phyloP scores from a whole-genome alignment of 768 basidiomycete species.

The Tephrocybe rancida region DNA sequence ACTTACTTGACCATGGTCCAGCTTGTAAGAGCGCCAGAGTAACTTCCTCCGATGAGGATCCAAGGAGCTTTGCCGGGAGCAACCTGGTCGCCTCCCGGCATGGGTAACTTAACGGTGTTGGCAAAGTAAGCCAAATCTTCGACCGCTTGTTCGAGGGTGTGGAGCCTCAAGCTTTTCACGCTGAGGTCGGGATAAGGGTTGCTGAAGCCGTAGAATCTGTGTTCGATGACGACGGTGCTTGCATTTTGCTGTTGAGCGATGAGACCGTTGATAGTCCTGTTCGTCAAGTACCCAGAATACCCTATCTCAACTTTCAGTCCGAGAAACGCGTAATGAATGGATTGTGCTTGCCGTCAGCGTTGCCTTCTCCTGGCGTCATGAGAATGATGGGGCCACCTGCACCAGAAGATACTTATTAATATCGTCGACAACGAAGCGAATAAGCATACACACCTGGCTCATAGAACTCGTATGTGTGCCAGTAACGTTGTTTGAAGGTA shows the following conservation, averaged over 20 bases:
- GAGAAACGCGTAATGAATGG: neutral
- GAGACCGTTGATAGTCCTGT: constrained; percentile 60
- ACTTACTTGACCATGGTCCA: constrained; percentile 72
- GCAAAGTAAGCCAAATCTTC: constrained; percentile 75
- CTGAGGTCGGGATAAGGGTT: constrained; percentile 67
- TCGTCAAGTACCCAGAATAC: constrained; percentile 61
- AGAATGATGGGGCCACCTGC: constrained; percentile 62
- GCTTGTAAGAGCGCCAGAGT: constrained; percentile 53
- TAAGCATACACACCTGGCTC: constrained; percentile 38
- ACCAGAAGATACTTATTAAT: constrained; percentile 1
- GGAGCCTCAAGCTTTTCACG: constrained; percentile 54
- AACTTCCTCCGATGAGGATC: constrained; percentile 54
- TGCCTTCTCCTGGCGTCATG: constrained; percentile 66
- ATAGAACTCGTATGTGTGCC: constrained; percentile 71
- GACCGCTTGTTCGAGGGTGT: constrained; percentile 75
- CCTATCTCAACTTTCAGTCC: constrained; percentile 25
- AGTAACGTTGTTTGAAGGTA: constrained; percentile 79
- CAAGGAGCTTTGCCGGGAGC: constrained; percentile 56
- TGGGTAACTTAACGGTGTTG: constrained; percentile 63
- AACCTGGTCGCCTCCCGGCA: constrained; percentile 64
- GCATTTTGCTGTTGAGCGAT: constrained; percentile 68
- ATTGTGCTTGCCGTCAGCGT: constrained; percentile 46
- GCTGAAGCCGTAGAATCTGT: constrained; percentile 77
- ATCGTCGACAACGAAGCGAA: neutral
- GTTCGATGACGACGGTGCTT: constrained; percentile 65